Percentiles rank a stretch among this genome's conserved stretches.
Conservation (phyloP, 129 eudicot species). For the Lactuca saligna region DNA sequence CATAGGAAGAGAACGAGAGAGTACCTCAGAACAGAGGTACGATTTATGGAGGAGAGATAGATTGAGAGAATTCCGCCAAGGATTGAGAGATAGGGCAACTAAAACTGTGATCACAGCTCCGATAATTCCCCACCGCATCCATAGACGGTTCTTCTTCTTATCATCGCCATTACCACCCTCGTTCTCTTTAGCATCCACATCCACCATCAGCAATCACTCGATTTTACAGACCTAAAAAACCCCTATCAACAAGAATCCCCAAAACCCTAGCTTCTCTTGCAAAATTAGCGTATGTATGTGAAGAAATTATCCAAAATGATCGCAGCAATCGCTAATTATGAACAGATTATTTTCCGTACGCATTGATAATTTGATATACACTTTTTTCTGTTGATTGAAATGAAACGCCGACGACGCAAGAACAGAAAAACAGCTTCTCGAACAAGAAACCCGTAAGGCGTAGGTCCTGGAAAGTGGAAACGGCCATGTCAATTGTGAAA, state of each 20-base stretch:
- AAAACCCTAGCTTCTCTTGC: background rate
- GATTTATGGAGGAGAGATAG: conserved; percentile 31
- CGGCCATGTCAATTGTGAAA: background rate
- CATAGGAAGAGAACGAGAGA: background rate
- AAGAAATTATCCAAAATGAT: conserved; percentile 7
- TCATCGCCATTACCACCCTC: conserved; percentile 39
- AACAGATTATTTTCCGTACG: background rate
- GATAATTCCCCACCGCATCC: conserved; percentile 31
- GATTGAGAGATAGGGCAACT: conserved; percentile 34
- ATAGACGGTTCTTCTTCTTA: conserved; percentile 4
- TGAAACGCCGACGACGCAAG: conserved; percentile 7
- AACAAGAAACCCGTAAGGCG: conserved; percentile 3
- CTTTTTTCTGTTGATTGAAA: conserved; percentile 1
- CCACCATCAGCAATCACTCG: conserved; percentile 16
- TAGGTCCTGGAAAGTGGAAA: background rate
- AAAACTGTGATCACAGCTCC: conserved; percentile 46
- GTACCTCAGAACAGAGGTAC: conserved; percentile 55
- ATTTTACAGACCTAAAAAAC: conserved; percentile 1
- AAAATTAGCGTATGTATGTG: background rate
- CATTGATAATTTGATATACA: background rate
- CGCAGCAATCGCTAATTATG: background rate
- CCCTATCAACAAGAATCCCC: background rate
- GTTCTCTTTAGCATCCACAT: conserved; percentile 4
- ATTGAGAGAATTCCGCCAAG: conserved; percentile 19
- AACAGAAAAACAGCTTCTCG: background rate